Evolutionary conservation across 257 asterid species (phyloP).

Genomic region (Mitragyna speciosa): DNA sequence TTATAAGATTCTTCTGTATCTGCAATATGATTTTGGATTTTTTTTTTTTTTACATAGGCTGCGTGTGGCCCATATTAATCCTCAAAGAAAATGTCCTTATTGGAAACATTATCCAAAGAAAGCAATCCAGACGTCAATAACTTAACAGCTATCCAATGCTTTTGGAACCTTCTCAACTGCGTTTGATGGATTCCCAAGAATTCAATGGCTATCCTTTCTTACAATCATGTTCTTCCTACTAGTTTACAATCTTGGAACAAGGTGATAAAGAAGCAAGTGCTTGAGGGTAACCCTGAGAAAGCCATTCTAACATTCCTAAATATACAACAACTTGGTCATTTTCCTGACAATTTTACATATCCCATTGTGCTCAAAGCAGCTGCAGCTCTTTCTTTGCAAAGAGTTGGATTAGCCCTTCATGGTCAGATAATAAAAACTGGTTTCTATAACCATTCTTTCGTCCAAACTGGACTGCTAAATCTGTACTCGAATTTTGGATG

Average conservation of each 20-base stretch:
- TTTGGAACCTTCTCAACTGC: neutral
- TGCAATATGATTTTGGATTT: neutral
- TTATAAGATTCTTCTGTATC: no score
- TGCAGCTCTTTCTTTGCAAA: neutral
- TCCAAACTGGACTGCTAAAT: conserved; percentile 17
- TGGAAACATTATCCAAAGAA: neutral
- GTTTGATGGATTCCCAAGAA: neutral
- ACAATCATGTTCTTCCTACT: neutral
- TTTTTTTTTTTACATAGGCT: neutral
- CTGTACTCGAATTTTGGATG: conserved; percentile 2
- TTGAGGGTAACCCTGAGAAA: neutral
- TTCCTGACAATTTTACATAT: conserved; percentile 17
- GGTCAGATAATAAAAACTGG: conserved; percentile 10
- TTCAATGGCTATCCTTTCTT: neutral
- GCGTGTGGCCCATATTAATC: neutral
- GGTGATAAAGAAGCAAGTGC: conserved; percentile 15
- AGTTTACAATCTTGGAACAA: conserved; percentile 8
- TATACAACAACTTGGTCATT: conserved; percentile 13
- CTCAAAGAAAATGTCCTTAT: conserved; percentile 3
- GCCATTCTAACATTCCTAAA: neutral
- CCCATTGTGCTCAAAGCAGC: conserved; percentile 19
- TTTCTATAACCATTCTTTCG: conserved; percentile 15
- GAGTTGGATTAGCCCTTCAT: conserved; percentile 17
- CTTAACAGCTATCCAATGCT: neutral
- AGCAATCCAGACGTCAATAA: no score